Percentiles rank a stretch among this genome's conserved stretches.
phyloP scores from a whole-genome alignment of 768 basidiomycete species.

The Fomitopsis pulvina region DNA sequence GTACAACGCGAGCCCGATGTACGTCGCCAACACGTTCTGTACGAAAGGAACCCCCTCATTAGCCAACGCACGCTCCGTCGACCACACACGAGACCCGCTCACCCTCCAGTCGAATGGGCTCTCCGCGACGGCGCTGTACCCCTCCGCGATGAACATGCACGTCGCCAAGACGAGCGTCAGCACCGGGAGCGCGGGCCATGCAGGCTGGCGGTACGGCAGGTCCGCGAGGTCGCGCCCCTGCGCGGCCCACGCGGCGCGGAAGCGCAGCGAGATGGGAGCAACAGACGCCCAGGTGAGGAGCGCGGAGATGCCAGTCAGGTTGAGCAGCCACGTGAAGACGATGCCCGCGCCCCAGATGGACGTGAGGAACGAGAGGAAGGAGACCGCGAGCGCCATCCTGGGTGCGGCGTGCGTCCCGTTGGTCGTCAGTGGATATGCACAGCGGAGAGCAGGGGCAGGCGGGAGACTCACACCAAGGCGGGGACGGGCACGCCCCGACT shows the following conservation, averaged over 20 bases:
- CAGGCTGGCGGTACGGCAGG: conserved; percentile 51
- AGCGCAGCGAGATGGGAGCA: conserved; percentile 48
- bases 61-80: background rate
- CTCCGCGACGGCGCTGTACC: conserved; percentile 40
- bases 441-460: conserved; percentile 8
- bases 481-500: conserved; percentile 57
- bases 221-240: conserved; percentile 46
- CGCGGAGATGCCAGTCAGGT: conserved; percentile 59
- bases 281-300: conserved; percentile 64
- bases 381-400: conserved; percentile 42
- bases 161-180: conserved; percentile 42
- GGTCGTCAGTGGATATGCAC: background rate
- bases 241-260: conserved; percentile 52
- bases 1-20: conserved; percentile 45
- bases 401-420: background rate
- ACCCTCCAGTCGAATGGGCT: conserved; percentile 40
- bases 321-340: conserved; percentile 54
- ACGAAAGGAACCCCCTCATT: background rate
- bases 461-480: conserved; percentile 30
- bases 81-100: conserved; percentile 9
- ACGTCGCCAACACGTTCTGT: conserved; percentile 50
- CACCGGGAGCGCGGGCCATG: conserved; percentile 47
- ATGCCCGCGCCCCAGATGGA: conserved; percentile 52
- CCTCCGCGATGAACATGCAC: conserved; percentile 50
- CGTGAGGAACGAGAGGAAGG: conserved; percentile 47